phyloP scores from a whole-genome alignment of 2,329 filamentous ascomycete genomes.

The Berkeleyomyces basicola region DNA sequence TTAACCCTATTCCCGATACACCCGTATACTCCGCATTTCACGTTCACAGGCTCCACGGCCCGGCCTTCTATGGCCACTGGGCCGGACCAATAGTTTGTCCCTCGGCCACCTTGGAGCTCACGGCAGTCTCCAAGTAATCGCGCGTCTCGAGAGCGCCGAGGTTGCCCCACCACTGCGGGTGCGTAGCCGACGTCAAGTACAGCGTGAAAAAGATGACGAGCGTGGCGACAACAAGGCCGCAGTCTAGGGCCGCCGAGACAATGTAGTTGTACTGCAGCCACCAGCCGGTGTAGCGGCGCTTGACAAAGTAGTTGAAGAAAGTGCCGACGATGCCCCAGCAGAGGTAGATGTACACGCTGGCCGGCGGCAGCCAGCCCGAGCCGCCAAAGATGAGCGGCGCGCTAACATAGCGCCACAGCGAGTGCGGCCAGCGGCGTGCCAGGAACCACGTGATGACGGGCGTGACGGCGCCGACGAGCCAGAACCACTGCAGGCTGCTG shows the following conservation, averaged over 20 bases:
- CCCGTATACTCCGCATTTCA: neutral
- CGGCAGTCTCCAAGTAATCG: constrained; percentile 28
- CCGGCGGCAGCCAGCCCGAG: constrained; percentile 46
- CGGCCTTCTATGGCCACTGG: constrained; percentile 25
- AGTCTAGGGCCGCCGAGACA: constrained; percentile 53
- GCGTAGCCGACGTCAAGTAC: constrained; percentile 37
- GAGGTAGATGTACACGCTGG: constrained; percentile 54
- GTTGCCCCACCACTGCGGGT: constrained; percentile 50
- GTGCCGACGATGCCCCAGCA: constrained; percentile 53
- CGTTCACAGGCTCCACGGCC: neutral
- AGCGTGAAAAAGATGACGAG: constrained; percentile 56
- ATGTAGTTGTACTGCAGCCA: constrained; percentile 69
- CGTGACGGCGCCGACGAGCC: constrained; percentile 45
- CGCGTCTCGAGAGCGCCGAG: constrained; percentile 29
- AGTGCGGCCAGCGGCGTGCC: constrained; percentile 44
- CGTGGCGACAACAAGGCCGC: constrained; percentile 47
- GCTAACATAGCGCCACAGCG: constrained; percentile 47
- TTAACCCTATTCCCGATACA: constrained; percentile 7
- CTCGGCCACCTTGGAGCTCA: constrained; percentile 25
- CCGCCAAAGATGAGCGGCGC: constrained; percentile 54
- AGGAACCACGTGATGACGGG: constrained; percentile 48
- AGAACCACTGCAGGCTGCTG: constrained; percentile 50
- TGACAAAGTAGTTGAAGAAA: constrained; percentile 52
- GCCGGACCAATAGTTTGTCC: constrained; percentile 36
- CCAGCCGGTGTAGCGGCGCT: constrained; percentile 50